Percentiles rank a stretch among this genome's conserved stretches.
These are phyloP conservation scores for Raphanus hybrid DNA, from an alignment of 441 rosid genomes.

Conservation along the genomic window DNA sequence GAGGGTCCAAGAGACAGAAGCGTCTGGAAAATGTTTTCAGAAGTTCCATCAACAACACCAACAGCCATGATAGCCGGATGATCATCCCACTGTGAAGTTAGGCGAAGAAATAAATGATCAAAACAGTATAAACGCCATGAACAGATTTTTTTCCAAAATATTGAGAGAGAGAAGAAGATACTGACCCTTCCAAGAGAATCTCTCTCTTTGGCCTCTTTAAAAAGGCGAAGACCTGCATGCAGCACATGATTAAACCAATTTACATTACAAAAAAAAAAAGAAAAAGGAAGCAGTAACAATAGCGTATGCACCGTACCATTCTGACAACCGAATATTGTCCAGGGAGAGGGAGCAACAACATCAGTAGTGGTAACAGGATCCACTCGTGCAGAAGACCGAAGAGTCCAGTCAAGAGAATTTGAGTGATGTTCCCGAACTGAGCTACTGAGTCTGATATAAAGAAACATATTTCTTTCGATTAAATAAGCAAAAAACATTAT, in stretches of 20 bases:
- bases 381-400: slow-evolving; percentile 55
- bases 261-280: not conserved
- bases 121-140: slow-evolving; percentile 1
- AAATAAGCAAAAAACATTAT: slow-evolving; percentile 25
- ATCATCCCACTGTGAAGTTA: slow-evolving; percentile 77
- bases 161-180: slow-evolving; percentile 34
- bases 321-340: slow-evolving; percentile 97
- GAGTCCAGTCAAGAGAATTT: slow-evolving; percentile 81
- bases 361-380: slow-evolving; percentile 74
- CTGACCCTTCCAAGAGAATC: slow-evolving; percentile 76
- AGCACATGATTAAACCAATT: slow-evolving; percentile 32
- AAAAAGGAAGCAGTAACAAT: slow-evolving; percentile 10
- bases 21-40: slow-evolving; percentile 93
- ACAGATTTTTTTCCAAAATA: not conserved
- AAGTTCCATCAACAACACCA: slow-evolving; percentile 93
- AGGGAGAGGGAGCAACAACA: slow-evolving; percentile 94
- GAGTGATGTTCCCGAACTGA: slow-evolving; percentile 54
- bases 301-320: slow-evolving; percentile 57
- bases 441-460: slow-evolving; percentile 62
- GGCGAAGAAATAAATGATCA: slow-evolving; percentile 24
- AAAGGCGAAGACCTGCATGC: slow-evolving; percentile 82
- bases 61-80: slow-evolving; percentile 99
- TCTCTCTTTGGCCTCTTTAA: slow-evolving; percentile 93
- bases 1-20: slow-evolving; percentile 97
- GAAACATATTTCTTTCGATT: slow-evolving; percentile 7